Evolutionary conservation across 169 alveolate species (phyloP), one percentile per base, ranked within the genome.

Genomic region (Haemoproteus tartakovskyi): DNA sequence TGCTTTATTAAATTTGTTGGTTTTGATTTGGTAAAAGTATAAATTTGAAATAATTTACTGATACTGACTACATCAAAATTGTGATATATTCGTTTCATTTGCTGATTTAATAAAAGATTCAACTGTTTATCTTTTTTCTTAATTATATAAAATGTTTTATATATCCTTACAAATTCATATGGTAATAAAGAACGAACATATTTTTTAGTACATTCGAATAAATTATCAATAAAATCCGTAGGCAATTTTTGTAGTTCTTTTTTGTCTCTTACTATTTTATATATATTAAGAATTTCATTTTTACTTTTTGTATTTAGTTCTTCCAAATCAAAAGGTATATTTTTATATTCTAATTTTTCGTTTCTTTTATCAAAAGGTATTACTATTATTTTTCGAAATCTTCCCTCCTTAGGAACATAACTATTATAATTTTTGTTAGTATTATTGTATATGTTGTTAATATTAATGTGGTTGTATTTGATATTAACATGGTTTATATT

Each of bases 161-260:
- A 67, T 1, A 67, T 67, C 0, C 40, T 52, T 40, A 67, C 47
- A 36, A 67, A 52, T 57, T 67, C 82, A 19, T 67, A 52, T 12
- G 82, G 82, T 30, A 67, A 57, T 0, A 67, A 33, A 3, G 51
- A 67, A 30, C 82, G 70, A 21, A 67, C 60, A 67, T 12, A 67
- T 30, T 67, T 67, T 46, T 45, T 67, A 0, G 82, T 67, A 27
- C 82, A 67, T 5, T 16, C 24, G 54, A 67, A 67, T 67, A 67
- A 67, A 19, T 67, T 67, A 4, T 67, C 82, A 16, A 67, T 0
- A 52, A 67, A 67, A 67, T 67, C 82, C 0, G 37, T 21, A 16
- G 82, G 82, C 9, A 67, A 21, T 52, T 51, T 67, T 45, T 54
- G 51, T 24, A 52, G 27, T 45, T 67, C 82, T 0, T 52, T n/a